Evolutionary conservation across 2,329 filamentous ascomycete genomes (phyloP).

Genomic region (Whalleya microplaca): DNA sequence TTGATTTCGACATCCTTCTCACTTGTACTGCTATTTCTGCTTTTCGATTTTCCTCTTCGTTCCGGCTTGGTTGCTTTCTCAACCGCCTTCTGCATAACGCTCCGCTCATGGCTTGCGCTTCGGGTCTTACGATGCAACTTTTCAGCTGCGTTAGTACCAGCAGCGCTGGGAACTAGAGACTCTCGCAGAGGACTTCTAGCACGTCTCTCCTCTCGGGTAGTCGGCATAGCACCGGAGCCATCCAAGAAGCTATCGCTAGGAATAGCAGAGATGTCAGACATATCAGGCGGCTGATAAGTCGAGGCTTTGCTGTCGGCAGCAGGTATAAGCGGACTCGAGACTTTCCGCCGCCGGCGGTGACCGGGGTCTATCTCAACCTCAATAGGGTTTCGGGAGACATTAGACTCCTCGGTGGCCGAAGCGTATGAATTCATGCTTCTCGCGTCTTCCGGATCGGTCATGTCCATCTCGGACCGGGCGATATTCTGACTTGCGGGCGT

Average conservation of each 20-base stretch:
- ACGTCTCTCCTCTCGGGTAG: constrained; percentile 43
- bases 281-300: constrained; percentile 65
- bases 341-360: constrained; percentile 55
- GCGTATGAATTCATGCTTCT: constrained; percentile 74
- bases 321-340: constrained; percentile 68
- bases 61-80: constrained; percentile 50
- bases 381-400: constrained; percentile 75
- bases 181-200: constrained; percentile 48
- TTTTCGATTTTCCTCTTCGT: constrained; percentile 54
- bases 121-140: constrained; percentile 52
- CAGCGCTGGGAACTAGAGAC: constrained; percentile 45
- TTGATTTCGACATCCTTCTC: constrained; percentile 53
- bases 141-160: constrained; percentile 45
- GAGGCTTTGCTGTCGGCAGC: constrained; percentile 58
- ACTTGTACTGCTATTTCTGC: constrained; percentile 52
- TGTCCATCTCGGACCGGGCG: constrained; percentile 61
- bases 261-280: constrained; percentile 85
- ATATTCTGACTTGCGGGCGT: constrained; percentile 51
- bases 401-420: constrained; percentile 79
- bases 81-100: constrained; percentile 39
- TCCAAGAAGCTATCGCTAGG: constrained; percentile 65
- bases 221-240: constrained; percentile 55
- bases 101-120: constrained; percentile 46
- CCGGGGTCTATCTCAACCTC: constrained; percentile 84
- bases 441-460: constrained; percentile 61